Conservation (phyloP, 148 eudicot species). For the Beta vulgaris region DNA sequence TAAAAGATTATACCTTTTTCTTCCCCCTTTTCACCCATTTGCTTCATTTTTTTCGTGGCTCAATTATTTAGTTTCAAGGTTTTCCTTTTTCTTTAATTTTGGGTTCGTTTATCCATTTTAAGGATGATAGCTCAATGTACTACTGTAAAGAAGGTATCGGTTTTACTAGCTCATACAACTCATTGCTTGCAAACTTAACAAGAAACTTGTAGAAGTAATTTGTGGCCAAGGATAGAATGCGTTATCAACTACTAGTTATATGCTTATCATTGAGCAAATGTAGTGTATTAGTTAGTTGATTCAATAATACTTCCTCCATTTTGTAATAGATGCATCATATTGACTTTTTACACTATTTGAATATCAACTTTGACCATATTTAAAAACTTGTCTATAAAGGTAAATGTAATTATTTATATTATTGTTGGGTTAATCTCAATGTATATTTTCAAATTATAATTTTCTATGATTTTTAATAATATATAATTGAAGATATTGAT, state of each 20-base stretch:
- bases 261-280: not conserved
- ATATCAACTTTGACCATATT: too few species aligned
- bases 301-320: not conserved
- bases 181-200: not conserved
- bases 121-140: conserved; percentile 16
- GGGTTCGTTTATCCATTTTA: not conserved
- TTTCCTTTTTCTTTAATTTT: not conserved
- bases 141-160: not conserved
- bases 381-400: too few species aligned
- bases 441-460: too few species aligned
- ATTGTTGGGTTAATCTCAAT: too few species aligned
- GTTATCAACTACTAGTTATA: not conserved
- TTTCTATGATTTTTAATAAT: too few species aligned
- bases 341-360: too few species aligned
- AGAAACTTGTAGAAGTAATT: not conserved
- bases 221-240: not conserved
- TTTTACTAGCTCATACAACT: not conserved
- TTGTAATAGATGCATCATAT: too few species aligned
- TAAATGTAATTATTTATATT: too few species aligned
- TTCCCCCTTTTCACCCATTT: not conserved
- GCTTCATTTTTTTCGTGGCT: not conserved
- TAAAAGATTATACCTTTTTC: too few species aligned
- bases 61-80: not conserved
- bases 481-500: too few species aligned
- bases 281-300: not conserved